Evolutionary conservation across 192 early-diverging fungal genomes (phyloP), one percentile per base, ranked within the genome.

Genomic region (Lobosporangium transversale): DNA sequence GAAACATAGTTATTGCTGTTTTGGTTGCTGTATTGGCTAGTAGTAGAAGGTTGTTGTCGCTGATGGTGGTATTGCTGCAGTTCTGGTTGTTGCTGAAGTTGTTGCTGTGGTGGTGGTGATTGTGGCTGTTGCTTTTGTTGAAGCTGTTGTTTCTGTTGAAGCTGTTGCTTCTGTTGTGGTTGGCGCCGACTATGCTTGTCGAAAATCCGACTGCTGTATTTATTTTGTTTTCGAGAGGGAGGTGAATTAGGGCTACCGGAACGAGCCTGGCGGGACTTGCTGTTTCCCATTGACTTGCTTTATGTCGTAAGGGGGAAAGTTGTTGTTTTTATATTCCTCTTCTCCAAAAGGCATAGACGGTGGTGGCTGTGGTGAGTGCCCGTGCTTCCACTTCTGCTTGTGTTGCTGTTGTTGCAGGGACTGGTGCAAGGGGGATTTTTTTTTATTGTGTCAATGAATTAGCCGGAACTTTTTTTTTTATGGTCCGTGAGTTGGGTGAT

Each of bases 261-360:
- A 42, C 53, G 23, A 42, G 62, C 42, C 20, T 66, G 71, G 57
- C 71, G 71, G 51, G 71, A 76, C 44, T 61, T 76, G 37, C 37
- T 40, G 37, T 40, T 40, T 40, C 37, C 14, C 14, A 14, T 40
- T 40, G 37, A 10, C 14, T 40, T 40, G 37, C 14, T 14, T 40
- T 40, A 10, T 40, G 7, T 40, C 37, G 8, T 40, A 10, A n/a
- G n/a, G 45, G 45, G 45, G 45, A 48, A 21, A 48, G 37, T 7
- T 7, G 37, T 40, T 7, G 37, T 40, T 7, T 7, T 40, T 10
- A 40, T 40, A 14, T 7, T 40, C 7, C 37, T 40, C 37, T 40
- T 10, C 8, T 40, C 8, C 8, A 10, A 14, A 14, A 10, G 37
- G 47, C 12, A 49, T 21, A 21, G 47, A 49, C 14, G 47, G 47